phyloP scores from a whole-genome alignment of 495 filamentous ascomycete species.

The Daldinia loculata region DNA sequence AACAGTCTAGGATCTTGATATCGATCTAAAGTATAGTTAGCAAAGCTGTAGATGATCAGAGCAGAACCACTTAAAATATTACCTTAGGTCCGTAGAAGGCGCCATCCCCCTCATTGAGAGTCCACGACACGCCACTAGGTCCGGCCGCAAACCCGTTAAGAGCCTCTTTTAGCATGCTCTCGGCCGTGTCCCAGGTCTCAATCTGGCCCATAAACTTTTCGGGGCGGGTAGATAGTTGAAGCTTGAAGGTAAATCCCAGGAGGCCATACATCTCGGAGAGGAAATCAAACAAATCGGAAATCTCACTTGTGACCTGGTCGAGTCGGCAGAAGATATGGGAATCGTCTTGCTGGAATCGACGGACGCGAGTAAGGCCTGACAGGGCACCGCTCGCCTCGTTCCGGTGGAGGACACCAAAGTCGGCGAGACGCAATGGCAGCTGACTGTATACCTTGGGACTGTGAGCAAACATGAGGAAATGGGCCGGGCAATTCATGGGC shows the following conservation, averaged over 20 bases:
- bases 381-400: slow-evolving; percentile 95
- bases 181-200: slow-evolving; percentile 89
- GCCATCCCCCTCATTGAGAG: slow-evolving; percentile 90
- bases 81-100: slow-evolving; percentile 91
- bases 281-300: slow-evolving; percentile 89
- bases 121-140: slow-evolving; percentile 75
- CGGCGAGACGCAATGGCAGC: slow-evolving; percentile 86
- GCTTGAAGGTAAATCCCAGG: slow-evolving; percentile 93
- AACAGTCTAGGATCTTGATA: slow-evolving; percentile 85
- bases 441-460: slow-evolving; percentile 86
- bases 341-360: slow-evolving; percentile 95
- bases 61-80: neutral
- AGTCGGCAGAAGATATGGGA: slow-evolving; percentile 90
- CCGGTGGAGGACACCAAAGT: slow-evolving; percentile 93
- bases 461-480: slow-evolving; percentile 79
- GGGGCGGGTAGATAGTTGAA: slow-evolving; percentile 93
- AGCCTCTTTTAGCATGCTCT: slow-evolving; percentile 76
- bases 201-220: slow-evolving; percentile 89
- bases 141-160: slow-evolving; percentile 75
- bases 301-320: slow-evolving; percentile 82
- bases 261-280: slow-evolving; percentile 83
- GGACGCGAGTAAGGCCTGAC: slow-evolving; percentile 87
- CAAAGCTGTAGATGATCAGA: neutral
- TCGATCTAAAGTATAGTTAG: slow-evolving; percentile 69
- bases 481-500: slow-evolving; percentile 98